phyloP scores from a whole-genome alignment of 2,329 filamentous ascomycete species.

The Paraconiothyrium sp. region DNA sequence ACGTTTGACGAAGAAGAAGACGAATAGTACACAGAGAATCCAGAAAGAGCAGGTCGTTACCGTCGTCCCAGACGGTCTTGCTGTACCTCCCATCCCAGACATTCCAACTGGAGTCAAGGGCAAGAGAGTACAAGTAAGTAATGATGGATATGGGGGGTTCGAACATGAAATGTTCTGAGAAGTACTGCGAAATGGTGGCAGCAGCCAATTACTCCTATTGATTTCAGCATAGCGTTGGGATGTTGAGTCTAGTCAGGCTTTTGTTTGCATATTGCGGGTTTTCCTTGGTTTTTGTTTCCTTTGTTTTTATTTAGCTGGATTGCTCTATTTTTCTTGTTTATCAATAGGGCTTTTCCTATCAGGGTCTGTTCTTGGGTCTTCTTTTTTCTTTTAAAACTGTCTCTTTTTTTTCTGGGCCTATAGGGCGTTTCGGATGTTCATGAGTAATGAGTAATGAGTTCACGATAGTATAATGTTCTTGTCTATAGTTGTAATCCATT shows the following conservation, averaged over 20 bases:
- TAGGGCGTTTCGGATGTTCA: background rate
- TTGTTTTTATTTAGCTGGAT: too few species aligned
- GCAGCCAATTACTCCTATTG: background rate
- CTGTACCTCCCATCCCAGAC: constrained; percentile 40
- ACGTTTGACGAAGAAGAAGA: constrained; percentile 27
- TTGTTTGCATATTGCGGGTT: background rate
- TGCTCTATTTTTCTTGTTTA: background rate
- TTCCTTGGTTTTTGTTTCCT: too few species aligned
- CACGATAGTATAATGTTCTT: background rate
- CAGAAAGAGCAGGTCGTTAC: constrained; percentile 33
- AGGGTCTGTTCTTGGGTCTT: background rate
- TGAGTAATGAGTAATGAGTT: background rate
- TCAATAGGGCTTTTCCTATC: background rate
- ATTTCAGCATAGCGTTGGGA: background rate
- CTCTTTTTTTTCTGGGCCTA: too few species aligned
- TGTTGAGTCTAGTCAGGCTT: background rate
- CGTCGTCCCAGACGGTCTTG: constrained; percentile 40
- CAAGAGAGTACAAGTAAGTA: constrained; percentile 25
- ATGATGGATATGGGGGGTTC: constrained; percentile 45
- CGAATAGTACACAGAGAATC: constrained; percentile 17
- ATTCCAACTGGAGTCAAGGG: constrained; percentile 37
- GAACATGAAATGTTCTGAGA: constrained; percentile 49
- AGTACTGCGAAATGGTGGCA: background rate
- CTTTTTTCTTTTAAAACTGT: too few species aligned
- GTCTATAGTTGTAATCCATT: too few species aligned